phyloP scores from a whole-genome alignment of 495 filamentous ascomycete genomes.

The Endocarpon pusillum region DNA sequence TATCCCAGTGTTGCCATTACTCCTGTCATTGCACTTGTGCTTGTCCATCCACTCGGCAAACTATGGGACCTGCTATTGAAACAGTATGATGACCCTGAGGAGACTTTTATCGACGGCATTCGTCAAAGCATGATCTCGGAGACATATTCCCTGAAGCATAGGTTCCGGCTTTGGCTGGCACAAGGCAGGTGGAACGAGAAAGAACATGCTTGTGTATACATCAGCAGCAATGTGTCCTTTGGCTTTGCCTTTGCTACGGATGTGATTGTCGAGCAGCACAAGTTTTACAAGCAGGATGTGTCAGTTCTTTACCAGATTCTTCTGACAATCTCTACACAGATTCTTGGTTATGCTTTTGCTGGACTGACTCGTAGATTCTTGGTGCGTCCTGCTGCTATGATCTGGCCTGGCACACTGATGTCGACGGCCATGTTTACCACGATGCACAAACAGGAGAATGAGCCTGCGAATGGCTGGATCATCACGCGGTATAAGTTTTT shows the following conservation, averaged over 20 bases:
- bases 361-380: constrained; percentile 60
- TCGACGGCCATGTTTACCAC: constrained; percentile 77
- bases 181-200: constrained; percentile 76
- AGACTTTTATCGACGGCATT: constrained; percentile 27
- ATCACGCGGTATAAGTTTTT: constrained; percentile 77
- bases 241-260: constrained; percentile 56
- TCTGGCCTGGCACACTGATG: constrained; percentile 80
- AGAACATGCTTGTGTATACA: constrained; percentile 74
- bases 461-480: constrained; percentile 64
- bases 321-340: constrained; percentile 69
- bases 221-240: constrained; percentile 82
- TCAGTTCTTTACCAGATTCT: constrained; percentile 61
- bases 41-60: constrained; percentile 65
- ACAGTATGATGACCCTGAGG: constrained; percentile 36
- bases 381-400: constrained; percentile 76
- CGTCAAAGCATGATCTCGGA: not conserved
- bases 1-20: constrained; percentile 79
- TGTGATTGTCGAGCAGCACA: constrained; percentile 72
- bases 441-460: constrained; percentile 68
- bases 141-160: constrained; percentile 10
- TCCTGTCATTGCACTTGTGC: constrained; percentile 64
- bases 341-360: constrained; percentile 69
- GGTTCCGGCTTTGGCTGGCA: constrained; percentile 51
- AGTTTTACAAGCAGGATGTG: constrained; percentile 70
- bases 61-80: constrained; percentile 60